Conservation (phyloP, 805 yeast species). For the Yarrowia sp. region DNA sequence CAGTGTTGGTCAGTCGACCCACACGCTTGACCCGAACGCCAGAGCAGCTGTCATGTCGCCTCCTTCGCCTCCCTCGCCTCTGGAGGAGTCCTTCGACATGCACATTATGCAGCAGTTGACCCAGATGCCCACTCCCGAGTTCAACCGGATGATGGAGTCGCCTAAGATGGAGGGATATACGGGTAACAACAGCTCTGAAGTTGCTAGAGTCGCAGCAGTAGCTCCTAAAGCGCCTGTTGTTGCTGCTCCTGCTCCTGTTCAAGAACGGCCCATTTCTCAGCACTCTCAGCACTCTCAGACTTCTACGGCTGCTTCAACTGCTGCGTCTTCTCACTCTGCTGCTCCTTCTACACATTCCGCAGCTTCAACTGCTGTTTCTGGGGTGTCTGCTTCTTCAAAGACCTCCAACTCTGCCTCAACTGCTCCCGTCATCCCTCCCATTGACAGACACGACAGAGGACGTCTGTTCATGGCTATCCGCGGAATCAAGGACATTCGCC, state of each 20-base stretch:
- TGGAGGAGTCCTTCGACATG: slow-evolving; percentile 25
- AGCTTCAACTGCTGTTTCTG: background rate
- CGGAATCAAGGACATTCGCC: slow-evolving; percentile 48
- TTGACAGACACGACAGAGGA: slow-evolving; percentile 42
- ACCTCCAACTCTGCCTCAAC: background rate
- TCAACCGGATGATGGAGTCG: slow-evolving; percentile 30
- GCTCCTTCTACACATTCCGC: background rate
- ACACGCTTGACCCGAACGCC: slow-evolving; percentile 27
- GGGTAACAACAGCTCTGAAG: too few relatives aligned
- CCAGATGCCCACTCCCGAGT: slow-evolving; percentile 39
- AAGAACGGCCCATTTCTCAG: background rate
- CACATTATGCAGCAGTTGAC: slow-evolving; percentile 39
- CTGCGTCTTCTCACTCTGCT: background rate
- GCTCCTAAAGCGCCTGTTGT: background rate
- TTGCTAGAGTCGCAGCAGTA: background rate
- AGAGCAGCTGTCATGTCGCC: slow-evolving; percentile 14
- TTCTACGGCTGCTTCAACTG: slow-evolving; percentile 1
- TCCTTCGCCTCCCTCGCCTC: slow-evolving; percentile 15
- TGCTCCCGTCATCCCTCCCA: background rate
- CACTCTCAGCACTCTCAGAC: too few relatives aligned
- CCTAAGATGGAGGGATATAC: background rate
- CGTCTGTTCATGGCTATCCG: slow-evolving; percentile 44
- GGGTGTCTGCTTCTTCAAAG: too few relatives aligned
- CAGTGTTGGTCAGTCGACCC: background rate
- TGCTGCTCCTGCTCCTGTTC: background rate